Evolutionary conservation across 106 monocot genomes (phyloP).

Genomic region (Agapanthus africanus): DNA sequence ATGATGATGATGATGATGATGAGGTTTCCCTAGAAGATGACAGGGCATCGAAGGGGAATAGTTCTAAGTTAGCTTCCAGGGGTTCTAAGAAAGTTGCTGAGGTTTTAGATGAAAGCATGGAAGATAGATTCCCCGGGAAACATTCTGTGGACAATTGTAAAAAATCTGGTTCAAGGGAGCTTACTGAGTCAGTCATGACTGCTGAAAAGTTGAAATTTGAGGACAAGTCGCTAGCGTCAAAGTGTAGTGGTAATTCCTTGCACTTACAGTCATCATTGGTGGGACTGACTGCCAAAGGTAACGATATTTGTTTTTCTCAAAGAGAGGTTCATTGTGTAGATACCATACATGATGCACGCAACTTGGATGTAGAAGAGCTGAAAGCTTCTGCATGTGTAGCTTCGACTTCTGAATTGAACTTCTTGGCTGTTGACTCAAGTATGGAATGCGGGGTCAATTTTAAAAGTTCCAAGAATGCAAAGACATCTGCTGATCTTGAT

Average conservation of each 20-base stretch:
- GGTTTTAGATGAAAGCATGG: slow-evolving; percentile 19
- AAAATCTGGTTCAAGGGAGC: slow-evolving; percentile 9
- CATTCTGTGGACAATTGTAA: slow-evolving; percentile 2
- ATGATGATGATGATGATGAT: not conserved
- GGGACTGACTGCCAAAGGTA: not conserved
- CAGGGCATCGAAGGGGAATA: not conserved
- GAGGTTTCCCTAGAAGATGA: slow-evolving; percentile 2
- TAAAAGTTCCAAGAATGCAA: not conserved
- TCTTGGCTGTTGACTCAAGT: slow-evolving; percentile 8
- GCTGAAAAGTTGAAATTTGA: not conserved
- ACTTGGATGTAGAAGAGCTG: not conserved
- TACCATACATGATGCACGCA: not conserved
- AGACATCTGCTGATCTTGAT: not conserved
- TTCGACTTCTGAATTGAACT: slow-evolving; percentile 6
- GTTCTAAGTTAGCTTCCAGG: slow-evolving; percentile 1
- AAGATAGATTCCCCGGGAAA: not conserved
- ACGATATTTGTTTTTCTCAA: not conserved
- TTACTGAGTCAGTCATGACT: slow-evolving; percentile 2
- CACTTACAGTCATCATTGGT: slow-evolving; percentile 6
- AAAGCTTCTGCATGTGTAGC: not conserved
- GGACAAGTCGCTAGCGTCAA: slow-evolving; percentile 1
- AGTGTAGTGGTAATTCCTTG: slow-evolving; percentile 1
- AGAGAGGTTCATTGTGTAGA: slow-evolving; percentile 1
- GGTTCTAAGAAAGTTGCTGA: slow-evolving; percentile 3
- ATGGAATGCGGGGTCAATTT: not conserved